These are phyloP conservation scores for Alternaria brassicae DNA, from an alignment of 2,329 filamentous ascomycete species.

Conservation along the genomic window DNA sequence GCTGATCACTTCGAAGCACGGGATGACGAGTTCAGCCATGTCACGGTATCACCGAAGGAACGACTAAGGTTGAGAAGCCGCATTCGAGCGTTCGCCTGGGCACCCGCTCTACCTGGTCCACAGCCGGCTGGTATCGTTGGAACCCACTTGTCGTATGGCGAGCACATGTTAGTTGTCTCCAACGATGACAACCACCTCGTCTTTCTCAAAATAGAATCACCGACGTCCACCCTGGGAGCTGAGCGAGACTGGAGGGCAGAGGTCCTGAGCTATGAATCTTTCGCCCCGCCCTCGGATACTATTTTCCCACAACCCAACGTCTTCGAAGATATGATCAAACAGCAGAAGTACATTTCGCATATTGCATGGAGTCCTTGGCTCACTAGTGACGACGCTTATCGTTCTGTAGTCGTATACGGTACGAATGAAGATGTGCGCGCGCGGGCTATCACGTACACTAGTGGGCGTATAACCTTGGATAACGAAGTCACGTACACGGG, in stretches of 20 bases:
- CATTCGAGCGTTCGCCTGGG: slow-evolving; percentile 55
- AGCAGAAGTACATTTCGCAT: slow-evolving; percentile 45
- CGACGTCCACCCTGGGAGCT: slow-evolving; percentile 42
- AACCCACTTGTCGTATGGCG: slow-evolving; percentile 34
- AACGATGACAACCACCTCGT: slow-evolving; percentile 54
- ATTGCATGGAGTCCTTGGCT: slow-evolving; percentile 53
- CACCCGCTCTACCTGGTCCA: slow-evolving; percentile 31
- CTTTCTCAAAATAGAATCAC: slow-evolving; percentile 49
- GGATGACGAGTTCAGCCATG: slow-evolving; percentile 22
- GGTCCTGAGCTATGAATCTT: slow-evolving; percentile 36
- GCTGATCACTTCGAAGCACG: slow-evolving; percentile 46
- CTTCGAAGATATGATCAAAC: slow-evolving; percentile 42
- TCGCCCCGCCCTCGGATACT: slow-evolving; percentile 20
- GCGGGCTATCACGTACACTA: slow-evolving; percentile 27
- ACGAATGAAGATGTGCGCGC: slow-evolving; percentile 44
- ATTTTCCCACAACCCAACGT: slow-evolving; percentile 22
- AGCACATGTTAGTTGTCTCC: slow-evolving; percentile 48
- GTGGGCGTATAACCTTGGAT: slow-evolving; percentile 24
- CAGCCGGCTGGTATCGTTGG: slow-evolving; percentile 28
- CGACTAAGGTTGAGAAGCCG: slow-evolving; percentile 47
- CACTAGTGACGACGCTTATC: slow-evolving; percentile 16
- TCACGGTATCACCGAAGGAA: slow-evolving; percentile 39
- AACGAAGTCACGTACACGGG: slow-evolving; percentile 35
- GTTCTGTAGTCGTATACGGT: slow-evolving; percentile 47
- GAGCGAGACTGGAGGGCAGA: slow-evolving; percentile 37